Conservation (phyloP, 768 basidiomycete genomes). For the Auriscalpium microsporum region DNA sequence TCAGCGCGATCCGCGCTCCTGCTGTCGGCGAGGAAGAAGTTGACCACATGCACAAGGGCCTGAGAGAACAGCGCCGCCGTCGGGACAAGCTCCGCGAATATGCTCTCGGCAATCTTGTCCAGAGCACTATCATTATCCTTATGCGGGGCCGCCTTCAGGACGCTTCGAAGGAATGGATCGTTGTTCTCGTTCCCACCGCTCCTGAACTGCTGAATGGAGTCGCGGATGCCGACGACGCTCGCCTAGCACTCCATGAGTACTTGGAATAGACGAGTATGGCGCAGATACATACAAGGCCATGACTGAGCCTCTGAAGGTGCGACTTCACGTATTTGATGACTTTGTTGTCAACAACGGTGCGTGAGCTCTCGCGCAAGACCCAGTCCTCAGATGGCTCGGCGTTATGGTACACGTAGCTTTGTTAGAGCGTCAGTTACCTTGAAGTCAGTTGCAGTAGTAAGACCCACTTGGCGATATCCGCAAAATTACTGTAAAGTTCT, state of each 20-base stretch:
- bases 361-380: conserved; percentile 22
- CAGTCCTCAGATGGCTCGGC: conserved; percentile 25
- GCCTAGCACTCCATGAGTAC: neutral
- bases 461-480: conserved; percentile 8
- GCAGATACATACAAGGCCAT: conserved; percentile 4
- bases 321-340: conserved; percentile 19
- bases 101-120: conserved; percentile 35
- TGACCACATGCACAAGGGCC: conserved; percentile 45
- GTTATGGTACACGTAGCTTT: conserved; percentile 31
- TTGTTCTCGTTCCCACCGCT: conserved; percentile 15
- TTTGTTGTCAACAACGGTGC: conserved; percentile 17
- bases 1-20: neutral
- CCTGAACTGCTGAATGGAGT: conserved; percentile 13
- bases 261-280: neutral
- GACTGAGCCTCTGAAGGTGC: conserved; percentile 1
- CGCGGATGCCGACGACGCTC: conserved; percentile 11
- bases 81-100: conserved; percentile 48
- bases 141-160: conserved; percentile 10
- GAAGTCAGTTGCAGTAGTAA: neutral
- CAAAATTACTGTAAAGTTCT: conserved; percentile 1
- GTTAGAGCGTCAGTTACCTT: neutral
- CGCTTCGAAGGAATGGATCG: conserved; percentile 11
- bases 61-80: conserved; percentile 50
- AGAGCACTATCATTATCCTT: conserved; percentile 15
- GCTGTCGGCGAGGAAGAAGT: conserved; percentile 43